Evolutionary conservation across 306 rosid species (phyloP).

Genomic region (Cucumis cinereus): DNA sequence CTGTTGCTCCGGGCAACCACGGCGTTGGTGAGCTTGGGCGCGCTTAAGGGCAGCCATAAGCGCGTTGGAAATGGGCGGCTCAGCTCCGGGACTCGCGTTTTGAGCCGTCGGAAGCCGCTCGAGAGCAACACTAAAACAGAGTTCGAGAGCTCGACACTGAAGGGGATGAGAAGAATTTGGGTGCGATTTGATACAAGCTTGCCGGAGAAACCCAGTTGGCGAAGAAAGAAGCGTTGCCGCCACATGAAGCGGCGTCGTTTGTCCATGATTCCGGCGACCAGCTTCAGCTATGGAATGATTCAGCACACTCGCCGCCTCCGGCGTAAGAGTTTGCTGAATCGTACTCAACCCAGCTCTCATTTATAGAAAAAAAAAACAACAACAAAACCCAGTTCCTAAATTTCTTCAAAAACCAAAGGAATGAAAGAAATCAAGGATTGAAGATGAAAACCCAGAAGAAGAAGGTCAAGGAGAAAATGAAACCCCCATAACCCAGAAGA

Average conservation of each 20-base stretch:
- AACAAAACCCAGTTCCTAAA: not conserved
- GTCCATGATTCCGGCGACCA: slow-evolving; percentile 83
- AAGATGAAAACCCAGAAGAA: not conserved
- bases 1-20: slow-evolving; percentile 95
- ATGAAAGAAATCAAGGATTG: not conserved
- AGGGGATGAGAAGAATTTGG: slow-evolving; percentile 95
- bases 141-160: slow-evolving; percentile 92
- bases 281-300: slow-evolving; percentile 91
- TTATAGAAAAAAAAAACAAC: slow-evolving; percentile 6
- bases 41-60: slow-evolving; percentile 90
- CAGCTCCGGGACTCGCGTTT: slow-evolving; percentile 42
- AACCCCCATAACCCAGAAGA: not conserved
- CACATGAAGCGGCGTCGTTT: slow-evolving; percentile 92
- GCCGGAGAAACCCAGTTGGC: slow-evolving; percentile 68
- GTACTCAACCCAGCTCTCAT: slow-evolving; percentile 97
- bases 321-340: slow-evolving; percentile 94
- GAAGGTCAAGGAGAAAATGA: not conserved
- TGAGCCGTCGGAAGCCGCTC: slow-evolving; percentile 88
- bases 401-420: not conserved
- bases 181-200: slow-evolving; percentile 91
- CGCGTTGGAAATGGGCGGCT: slow-evolving; percentile 90
- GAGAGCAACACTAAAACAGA: slow-evolving; percentile 86
- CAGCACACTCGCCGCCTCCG: slow-evolving; percentile 89
- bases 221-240: slow-evolving; percentile 77
- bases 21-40: slow-evolving; percentile 95